Percentiles rank a stretch among this genome's conserved stretches.
phyloP scores from a whole-genome alignment of 768 basidiomycete genomes.

The Neoboletus subvelutipes region DNA sequence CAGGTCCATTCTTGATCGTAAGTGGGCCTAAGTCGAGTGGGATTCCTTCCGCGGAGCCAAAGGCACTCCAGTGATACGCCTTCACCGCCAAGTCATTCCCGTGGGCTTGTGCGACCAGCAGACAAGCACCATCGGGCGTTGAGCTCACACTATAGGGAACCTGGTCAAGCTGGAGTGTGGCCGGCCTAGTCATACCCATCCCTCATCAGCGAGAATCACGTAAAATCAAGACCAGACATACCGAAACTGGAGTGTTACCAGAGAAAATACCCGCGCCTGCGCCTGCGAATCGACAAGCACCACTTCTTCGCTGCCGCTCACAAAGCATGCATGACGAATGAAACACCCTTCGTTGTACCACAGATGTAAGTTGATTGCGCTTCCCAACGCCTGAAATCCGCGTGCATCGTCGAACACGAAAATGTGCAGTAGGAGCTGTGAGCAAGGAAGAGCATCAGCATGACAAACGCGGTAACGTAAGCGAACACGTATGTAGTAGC shows the following conservation, averaged over 20 bases:
- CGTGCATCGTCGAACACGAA: constrained; percentile 49
- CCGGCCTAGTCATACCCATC: constrained; percentile 37
- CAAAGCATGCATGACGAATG: constrained; percentile 43
- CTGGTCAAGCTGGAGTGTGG: constrained; percentile 39
- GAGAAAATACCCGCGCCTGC: constrained; percentile 51
- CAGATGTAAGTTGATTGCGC: constrained; percentile 36
- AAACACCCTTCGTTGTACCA: constrained; percentile 41
- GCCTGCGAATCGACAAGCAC: constrained; percentile 45
- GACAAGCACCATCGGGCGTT: constrained; percentile 55
- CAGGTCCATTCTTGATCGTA: constrained; percentile 21
- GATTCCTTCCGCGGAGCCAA: constrained; percentile 52
- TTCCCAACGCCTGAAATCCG: constrained; percentile 41
- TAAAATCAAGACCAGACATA: constrained; percentile 17
- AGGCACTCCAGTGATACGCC: constrained; percentile 56
- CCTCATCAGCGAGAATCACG: not conserved
- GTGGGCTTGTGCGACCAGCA: constrained; percentile 36
- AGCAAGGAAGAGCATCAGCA: not conserved
- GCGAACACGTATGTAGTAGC: not conserved
- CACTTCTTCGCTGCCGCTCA: constrained; percentile 52
- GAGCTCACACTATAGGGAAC: constrained; percentile 37
- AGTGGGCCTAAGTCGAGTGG: constrained; percentile 32
- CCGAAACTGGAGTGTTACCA: constrained; percentile 55
- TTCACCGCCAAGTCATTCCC: constrained; percentile 23
- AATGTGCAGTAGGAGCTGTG: constrained; percentile 41
- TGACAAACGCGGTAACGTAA: fast-evolving